phyloP scores from a whole-genome alignment of 2,329 filamentous ascomycete species.

The Aspergillus sp. region DNA sequence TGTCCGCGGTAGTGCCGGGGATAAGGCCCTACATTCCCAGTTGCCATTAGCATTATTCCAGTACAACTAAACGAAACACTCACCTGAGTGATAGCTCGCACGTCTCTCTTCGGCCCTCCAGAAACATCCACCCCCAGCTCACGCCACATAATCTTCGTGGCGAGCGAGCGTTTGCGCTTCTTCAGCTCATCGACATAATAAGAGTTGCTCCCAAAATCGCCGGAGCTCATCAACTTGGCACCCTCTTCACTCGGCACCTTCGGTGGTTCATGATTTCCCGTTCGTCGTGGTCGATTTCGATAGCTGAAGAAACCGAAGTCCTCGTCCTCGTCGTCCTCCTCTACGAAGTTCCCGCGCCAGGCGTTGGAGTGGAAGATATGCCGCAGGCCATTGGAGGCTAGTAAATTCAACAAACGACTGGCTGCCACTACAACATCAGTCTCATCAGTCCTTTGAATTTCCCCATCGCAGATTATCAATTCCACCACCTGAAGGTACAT shows the following conservation, averaged over 20 bases:
- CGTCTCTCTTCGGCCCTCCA: constrained; percentile 59
- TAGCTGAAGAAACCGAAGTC: constrained; percentile 37
- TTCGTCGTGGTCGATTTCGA: constrained; percentile 47
- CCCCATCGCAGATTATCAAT: no score
- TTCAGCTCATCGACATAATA: constrained; percentile 48
- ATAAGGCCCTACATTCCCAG: constrained; percentile 63
- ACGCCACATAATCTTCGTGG: constrained; percentile 72
- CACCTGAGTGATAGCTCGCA: constrained; percentile 69
- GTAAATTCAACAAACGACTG: constrained; percentile 50
- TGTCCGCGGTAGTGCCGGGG: constrained; percentile 74
- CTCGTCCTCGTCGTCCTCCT: constrained; percentile 32
- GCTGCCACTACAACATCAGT: constrained; percentile 30
- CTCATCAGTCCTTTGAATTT: neutral
- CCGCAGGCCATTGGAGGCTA: constrained; percentile 49
- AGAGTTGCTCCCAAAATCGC: constrained; percentile 73
- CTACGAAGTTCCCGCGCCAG: constrained; percentile 22
- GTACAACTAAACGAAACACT: constrained; percentile 13
- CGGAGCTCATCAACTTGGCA: constrained; percentile 74
- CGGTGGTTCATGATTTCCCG: constrained; percentile 61
- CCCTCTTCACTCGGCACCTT: constrained; percentile 80
- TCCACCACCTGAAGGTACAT: neutral
- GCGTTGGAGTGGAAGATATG: constrained; percentile 48
- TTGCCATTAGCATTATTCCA: constrained; percentile 1
- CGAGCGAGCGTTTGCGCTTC: constrained; percentile 61
- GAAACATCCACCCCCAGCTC: constrained; percentile 71